Conservation (phyloP, 176 grass and related monocot species). For the Rhynchospora pubera region DNA sequence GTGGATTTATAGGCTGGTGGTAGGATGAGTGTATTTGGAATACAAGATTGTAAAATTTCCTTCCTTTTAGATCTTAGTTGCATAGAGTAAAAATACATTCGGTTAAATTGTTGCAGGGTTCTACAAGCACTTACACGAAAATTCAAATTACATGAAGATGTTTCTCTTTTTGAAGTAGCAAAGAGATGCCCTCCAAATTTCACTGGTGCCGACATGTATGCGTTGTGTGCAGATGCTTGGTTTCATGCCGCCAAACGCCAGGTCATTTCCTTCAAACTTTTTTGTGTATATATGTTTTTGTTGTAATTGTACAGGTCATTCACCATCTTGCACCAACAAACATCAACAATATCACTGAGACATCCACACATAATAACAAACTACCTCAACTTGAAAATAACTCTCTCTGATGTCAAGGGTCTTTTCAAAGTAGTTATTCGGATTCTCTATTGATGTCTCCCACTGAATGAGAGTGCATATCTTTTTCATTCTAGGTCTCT, state of each 20-base stretch:
- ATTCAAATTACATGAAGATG: constrained; percentile 75
- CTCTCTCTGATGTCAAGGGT: too few relatives aligned
- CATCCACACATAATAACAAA: too few relatives aligned
- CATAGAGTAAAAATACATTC: not conserved
- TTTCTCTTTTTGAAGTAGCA: constrained; percentile 73
- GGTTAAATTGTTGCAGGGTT: constrained; percentile 42
- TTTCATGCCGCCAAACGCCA: constrained; percentile 86
- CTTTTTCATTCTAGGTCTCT: constrained; percentile 17
- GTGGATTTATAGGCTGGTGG: not conserved
- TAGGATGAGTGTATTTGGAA: not conserved
- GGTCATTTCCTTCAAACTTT: constrained; percentile 30
- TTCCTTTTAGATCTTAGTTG: not conserved
- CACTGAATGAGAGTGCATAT: not conserved
- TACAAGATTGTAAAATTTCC: not conserved
- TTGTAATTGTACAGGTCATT: too few relatives aligned
- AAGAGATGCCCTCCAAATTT: constrained; percentile 89
- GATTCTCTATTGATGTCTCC: constrained; percentile 19
- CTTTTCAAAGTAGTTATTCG: not conserved
- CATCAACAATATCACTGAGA: too few relatives aligned
- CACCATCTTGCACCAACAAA: too few relatives aligned
- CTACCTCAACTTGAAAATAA: too few relatives aligned
- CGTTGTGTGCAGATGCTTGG: constrained; percentile 87
- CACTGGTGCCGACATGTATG: constrained; percentile 94
- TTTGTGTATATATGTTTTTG: not conserved
- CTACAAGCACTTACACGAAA: constrained; percentile 88